A percentile compares a stretch with the other conserved stretches of the same genome.
phyloP scores from a whole-genome alignment of 2,329 filamentous ascomycete species.

The Chaetomium globosum region DNA sequence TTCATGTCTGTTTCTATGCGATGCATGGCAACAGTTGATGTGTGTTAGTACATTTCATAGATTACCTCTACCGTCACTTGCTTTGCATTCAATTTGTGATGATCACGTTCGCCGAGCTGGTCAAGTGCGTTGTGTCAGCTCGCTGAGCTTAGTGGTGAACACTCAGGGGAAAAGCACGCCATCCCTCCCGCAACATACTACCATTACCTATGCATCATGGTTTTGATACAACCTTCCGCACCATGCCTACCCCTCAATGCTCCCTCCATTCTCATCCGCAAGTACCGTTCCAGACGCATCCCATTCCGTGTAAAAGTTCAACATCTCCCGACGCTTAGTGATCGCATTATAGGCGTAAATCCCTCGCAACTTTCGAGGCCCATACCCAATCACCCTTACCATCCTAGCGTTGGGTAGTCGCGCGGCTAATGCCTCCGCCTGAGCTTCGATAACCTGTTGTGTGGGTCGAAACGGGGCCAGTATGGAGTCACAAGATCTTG shows the following conservation, averaged over 20 bases:
- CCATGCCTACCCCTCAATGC: neutral
- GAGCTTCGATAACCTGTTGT: neutral
- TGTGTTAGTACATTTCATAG: neutral
- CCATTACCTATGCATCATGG: too few relatives aligned
- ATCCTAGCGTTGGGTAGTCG: neutral
- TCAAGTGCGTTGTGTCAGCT: too few relatives aligned
- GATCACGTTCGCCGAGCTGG: neutral
- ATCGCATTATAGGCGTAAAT: neutral
- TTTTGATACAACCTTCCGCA: too few relatives aligned
- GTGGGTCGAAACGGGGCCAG: neutral
- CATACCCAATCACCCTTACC: conserved; percentile 15
- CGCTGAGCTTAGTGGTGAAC: too few relatives aligned
- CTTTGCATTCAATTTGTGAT: neutral
- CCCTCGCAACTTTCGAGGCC: neutral
- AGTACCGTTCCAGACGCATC: neutral
- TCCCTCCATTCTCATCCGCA: neutral
- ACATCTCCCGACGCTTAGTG: too few relatives aligned
- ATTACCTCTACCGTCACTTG: too few relatives aligned
- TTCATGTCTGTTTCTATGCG: neutral
- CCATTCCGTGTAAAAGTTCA: neutral
- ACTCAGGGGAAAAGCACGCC: too few relatives aligned
- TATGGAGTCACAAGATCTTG: neutral
- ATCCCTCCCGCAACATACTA: too few relatives aligned
- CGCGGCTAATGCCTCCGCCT: neutral
- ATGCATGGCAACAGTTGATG: neutral